These are phyloP conservation scores for Pisolithus marmoratus DNA, from an alignment of 768 basidiomycete genomes.

Conservation along the genomic window DNA sequence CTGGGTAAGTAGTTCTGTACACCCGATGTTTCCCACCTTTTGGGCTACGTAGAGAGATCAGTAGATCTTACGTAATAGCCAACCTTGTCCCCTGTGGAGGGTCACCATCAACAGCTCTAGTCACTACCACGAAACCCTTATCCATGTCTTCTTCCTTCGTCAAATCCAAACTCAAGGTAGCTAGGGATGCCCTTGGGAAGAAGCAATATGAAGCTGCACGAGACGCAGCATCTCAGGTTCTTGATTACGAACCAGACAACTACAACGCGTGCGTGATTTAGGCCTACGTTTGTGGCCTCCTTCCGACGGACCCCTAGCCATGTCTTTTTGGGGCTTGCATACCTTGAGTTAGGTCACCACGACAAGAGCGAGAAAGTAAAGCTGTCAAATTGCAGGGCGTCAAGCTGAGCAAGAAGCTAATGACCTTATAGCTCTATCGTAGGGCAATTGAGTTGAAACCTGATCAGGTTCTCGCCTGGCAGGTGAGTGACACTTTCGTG, in stretches of 20 bases:
- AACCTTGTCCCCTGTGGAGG: no score
- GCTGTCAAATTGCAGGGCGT: constrained; percentile 3
- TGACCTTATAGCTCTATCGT: constrained; percentile 55
- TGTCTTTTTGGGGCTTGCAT: constrained; percentile 80
- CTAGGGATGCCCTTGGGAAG: constrained; percentile 67
- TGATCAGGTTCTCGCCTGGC: constrained; percentile 74
- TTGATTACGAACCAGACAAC: constrained; percentile 74
- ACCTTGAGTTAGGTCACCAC: constrained; percentile 64
- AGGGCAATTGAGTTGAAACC: constrained; percentile 70
- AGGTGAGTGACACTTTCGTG: constrained; percentile 42
- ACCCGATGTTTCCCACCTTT: no score
- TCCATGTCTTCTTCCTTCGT: constrained; percentile 36
- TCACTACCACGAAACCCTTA: background rate
- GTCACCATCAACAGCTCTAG: no score
- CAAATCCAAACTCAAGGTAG: constrained; percentile 73
- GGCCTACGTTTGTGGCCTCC: background rate
- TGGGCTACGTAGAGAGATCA: no score
- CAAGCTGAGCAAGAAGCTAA: constrained; percentile 10
- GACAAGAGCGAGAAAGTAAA: constrained; percentile 84
- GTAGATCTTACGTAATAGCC: no score
- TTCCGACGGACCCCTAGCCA: constrained; percentile 42
- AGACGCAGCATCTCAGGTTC: constrained; percentile 56
- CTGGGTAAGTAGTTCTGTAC: no score
- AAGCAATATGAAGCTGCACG: constrained; percentile 70
- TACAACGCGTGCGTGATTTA: constrained; percentile 72